Base-by-base conservation (phyloP, 1,139 yeast genomes). In the Suhomyces choctaworum region DNA sequence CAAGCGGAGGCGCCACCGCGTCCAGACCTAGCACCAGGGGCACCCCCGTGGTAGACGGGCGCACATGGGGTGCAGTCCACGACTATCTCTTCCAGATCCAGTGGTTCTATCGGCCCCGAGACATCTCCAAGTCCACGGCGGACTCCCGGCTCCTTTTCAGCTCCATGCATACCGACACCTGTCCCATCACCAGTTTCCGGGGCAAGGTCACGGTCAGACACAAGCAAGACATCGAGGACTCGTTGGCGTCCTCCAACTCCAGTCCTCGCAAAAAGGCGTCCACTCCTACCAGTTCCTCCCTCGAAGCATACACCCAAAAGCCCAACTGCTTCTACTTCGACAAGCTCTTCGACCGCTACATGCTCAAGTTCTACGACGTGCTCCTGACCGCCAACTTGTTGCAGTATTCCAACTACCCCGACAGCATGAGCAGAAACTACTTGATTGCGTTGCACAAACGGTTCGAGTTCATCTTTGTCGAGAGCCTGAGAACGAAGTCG, bases 71-170 rank as follows among this genome's bases (percentile, higher is more conserved):
- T 17, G 59, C 40, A 16, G 80, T 83, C 2, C 69, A 66, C 23
- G 70, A 73, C 34, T 82, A 68, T 52, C 59, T 64, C 43, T 79
- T 88, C 46, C 81, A 80, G 41, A 80, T 92, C 46, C 94, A 90
- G 62, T 90, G 97, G 97, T 83, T 83, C 55, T 88, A 89, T 54
- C 70, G 98, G 32, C 95, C 96, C 0, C 66, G 94, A 42, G 97
- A 89, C 55, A 82, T 90, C 29, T 80, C 83, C 36, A 76, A 80
- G 42, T 71, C 76, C 24, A 69, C 84, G 1, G 59, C 69, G 5
- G 96, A 89, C 56, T 75, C 96, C 3, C 69, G 98, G 39, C 61
- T 85, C 33, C 64, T 92, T 4, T 88, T 71, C 54, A 92, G 95
- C 1, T 85, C 97, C 0, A 78, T 89, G 82, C 95, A 90, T 53